A percentile compares a stretch with the other conserved stretches of the same genome.
phyloP scores from a whole-genome alignment of 345 rosid genomes.

The Linum usitatissimum region DNA sequence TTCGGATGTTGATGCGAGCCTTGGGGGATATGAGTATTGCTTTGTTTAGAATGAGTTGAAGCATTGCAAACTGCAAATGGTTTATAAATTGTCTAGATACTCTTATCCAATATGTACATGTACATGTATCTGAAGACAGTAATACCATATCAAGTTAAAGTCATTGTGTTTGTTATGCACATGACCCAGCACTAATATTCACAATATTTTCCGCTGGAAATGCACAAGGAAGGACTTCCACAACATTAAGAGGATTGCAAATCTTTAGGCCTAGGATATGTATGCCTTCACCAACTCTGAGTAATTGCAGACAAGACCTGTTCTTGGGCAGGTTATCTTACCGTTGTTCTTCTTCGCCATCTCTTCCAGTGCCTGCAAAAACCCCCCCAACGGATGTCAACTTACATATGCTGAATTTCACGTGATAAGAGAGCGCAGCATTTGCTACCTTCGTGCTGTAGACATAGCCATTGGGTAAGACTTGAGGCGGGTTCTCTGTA shows the following conservation, averaged over 20 bases:
- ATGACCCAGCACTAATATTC: neutral
- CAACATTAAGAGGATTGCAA: neutral
- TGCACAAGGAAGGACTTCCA: neutral
- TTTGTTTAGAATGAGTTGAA: no score
- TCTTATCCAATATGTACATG: no score
- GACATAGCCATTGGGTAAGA: constrained; percentile 89
- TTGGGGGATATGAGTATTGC: no score
- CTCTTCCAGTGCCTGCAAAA: constrained; percentile 75
- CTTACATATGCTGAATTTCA: constrained; percentile 2
- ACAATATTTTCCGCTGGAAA: neutral
- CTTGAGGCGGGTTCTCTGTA: constrained; percentile 97
- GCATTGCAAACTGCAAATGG: no score
- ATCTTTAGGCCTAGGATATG: constrained; percentile 39
- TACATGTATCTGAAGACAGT: no score
- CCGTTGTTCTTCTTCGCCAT: constrained; percentile 77
- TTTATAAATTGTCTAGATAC: no score
- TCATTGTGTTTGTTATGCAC: neutral
- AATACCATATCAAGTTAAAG: no score
- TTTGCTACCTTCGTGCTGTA: constrained; percentile 75
- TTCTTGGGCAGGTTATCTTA: constrained; percentile 74
- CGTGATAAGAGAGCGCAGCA: neutral
- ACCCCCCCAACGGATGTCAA: neutral
- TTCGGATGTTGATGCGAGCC: no score
- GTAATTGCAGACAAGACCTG: constrained; percentile 50
- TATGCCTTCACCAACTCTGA: constrained; percentile 78